These are phyloP conservation scores for Phaseolus lunatus DNA, from an alignment of 306 rosid species.

Conservation along the genomic window DNA sequence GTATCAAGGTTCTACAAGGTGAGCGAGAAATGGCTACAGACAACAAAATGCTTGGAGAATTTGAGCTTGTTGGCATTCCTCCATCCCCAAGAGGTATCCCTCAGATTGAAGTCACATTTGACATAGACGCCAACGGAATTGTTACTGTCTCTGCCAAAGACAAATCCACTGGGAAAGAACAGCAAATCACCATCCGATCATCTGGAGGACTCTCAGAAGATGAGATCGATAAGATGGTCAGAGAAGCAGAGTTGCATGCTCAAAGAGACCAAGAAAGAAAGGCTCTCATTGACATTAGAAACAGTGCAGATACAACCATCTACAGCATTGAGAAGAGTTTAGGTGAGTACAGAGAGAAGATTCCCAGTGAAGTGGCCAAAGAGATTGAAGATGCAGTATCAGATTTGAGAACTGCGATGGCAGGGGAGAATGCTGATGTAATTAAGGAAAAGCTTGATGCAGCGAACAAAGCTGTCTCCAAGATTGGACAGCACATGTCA, in stretches of 20 bases:
- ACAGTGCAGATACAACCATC: constrained; percentile 81
- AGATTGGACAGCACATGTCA: constrained; percentile 88
- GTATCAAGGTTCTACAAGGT: constrained; percentile 92
- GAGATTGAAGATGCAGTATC: constrained; percentile 79
- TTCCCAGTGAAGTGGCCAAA: constrained; percentile 76
- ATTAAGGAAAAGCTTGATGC: constrained; percentile 75
- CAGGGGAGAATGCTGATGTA: constrained; percentile 65
- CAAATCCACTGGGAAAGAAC: constrained; percentile 86
- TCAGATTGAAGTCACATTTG: constrained; percentile 86
- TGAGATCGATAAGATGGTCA: constrained; percentile 86
- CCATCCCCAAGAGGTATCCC: constrained; percentile 94
- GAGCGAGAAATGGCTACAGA: constrained; percentile 96
- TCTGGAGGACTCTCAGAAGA: constrained; percentile 83
- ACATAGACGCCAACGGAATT: constrained; percentile 90
- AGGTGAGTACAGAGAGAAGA: constrained; percentile 74
- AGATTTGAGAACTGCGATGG: constrained; percentile 70
- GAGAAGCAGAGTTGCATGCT: constrained; percentile 88
- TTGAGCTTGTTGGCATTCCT: constrained; percentile 90
- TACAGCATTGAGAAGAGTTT: constrained; percentile 88
- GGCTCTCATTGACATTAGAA: constrained; percentile 72
- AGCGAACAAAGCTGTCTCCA: constrained; percentile 84
- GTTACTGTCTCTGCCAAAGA: constrained; percentile 91
- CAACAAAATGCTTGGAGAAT: constrained; percentile 89
- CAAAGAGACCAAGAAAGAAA: constrained; percentile 87
- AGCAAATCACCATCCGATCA: constrained; percentile 84